These are phyloP conservation scores for Fusarium sp. DNA, from an alignment of 2,329 filamentous ascomycete species.

Conservation along the genomic window DNA sequence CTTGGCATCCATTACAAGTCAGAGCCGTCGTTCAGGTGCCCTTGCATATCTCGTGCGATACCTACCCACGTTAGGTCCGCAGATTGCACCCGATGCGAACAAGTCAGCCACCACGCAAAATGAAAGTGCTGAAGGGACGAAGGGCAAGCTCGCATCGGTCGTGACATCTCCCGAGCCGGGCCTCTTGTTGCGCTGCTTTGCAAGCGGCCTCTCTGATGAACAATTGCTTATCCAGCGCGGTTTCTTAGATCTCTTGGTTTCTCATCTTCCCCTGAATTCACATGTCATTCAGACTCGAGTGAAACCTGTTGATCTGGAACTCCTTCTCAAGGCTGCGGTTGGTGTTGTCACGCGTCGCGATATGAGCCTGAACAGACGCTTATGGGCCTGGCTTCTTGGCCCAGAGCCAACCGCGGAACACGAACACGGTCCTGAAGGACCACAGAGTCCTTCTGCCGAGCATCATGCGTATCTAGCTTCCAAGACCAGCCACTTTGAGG, in stretches of 20 bases:
- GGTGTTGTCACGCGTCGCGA: constrained; percentile 90
- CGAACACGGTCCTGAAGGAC: constrained; percentile 61
- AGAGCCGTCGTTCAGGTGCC: constrained; percentile 85
- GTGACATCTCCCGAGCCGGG: constrained; percentile 92
- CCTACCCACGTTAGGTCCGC: constrained; percentile 66
- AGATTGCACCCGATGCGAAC: constrained; percentile 1
- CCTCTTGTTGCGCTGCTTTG: constrained; percentile 89
- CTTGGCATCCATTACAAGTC: constrained; percentile 89
- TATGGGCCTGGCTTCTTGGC: constrained; percentile 97
- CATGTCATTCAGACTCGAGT: constrained; percentile 81
- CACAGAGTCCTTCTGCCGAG: constrained; percentile 56
- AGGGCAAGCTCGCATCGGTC: constrained; percentile 68
- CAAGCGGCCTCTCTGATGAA: constrained; percentile 86
- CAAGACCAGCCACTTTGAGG: constrained; percentile 84
- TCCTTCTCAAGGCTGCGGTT: constrained; percentile 84
- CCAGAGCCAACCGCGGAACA: constrained; percentile 71
- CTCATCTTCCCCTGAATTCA: constrained; percentile 87
- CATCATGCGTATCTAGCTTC: constrained; percentile 62
- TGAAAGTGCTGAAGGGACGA: constrained; percentile 47
- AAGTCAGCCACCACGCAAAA: constrained; percentile 24
- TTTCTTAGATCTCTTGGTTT: constrained; percentile 92
- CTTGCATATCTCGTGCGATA: constrained; percentile 86
- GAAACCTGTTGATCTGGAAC: constrained; percentile 80
- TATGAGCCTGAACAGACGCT: constrained; percentile 93
- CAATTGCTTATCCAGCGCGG: constrained; percentile 94